phyloP scores from a whole-genome alignment of 2,329 filamentous ascomycete species.

The Neonectria magnoliae region DNA sequence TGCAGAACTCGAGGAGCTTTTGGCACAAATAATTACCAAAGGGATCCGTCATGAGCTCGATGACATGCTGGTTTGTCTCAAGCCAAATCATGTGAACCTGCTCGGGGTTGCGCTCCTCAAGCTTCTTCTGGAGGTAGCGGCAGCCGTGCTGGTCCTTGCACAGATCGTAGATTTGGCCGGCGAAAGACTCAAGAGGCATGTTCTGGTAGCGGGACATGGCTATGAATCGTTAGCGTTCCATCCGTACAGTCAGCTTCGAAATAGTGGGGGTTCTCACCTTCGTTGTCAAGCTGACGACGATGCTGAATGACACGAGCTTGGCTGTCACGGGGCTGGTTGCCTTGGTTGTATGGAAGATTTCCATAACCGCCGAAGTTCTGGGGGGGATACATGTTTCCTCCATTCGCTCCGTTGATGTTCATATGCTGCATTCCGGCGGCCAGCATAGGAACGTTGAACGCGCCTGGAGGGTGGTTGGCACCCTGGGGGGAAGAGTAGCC shows the following conservation, averaged over 20 bases:
- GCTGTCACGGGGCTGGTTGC: slow-evolving; percentile 73
- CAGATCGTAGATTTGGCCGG: slow-evolving; percentile 84
- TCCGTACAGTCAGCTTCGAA: neutral
- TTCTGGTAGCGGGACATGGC: slow-evolving; percentile 85
- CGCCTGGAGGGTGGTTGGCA: slow-evolving; percentile 38
- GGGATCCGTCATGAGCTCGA: slow-evolving; percentile 98
- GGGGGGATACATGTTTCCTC: slow-evolving; percentile 59
- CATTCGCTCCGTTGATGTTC: slow-evolving; percentile 60
- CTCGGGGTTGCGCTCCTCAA: slow-evolving; percentile 87
- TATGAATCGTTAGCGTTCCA: slow-evolving; percentile 49
- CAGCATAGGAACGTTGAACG: slow-evolving; percentile 60
- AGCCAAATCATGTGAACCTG: slow-evolving; percentile 93
- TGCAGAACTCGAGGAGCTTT: slow-evolving; percentile 95
- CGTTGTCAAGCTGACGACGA: slow-evolving; percentile 78
- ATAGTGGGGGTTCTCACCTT: slow-evolving; percentile 61
- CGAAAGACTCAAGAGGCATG: slow-evolving; percentile 81
- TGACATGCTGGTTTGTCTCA: slow-evolving; percentile 92
- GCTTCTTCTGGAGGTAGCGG: slow-evolving; percentile 94
- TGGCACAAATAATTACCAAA: slow-evolving; percentile 99
- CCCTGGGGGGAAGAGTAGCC: slow-evolving; percentile 45
- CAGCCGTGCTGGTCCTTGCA: slow-evolving; percentile 99
- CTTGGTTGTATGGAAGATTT: slow-evolving; percentile 59
- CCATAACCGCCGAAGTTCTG: slow-evolving; percentile 69
- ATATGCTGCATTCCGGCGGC: slow-evolving; percentile 76
- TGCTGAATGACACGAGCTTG: slow-evolving; percentile 80